Conservation (phyloP, 2,329 filamentous ascomycete species). For the Diaporthe helianthi region DNA sequence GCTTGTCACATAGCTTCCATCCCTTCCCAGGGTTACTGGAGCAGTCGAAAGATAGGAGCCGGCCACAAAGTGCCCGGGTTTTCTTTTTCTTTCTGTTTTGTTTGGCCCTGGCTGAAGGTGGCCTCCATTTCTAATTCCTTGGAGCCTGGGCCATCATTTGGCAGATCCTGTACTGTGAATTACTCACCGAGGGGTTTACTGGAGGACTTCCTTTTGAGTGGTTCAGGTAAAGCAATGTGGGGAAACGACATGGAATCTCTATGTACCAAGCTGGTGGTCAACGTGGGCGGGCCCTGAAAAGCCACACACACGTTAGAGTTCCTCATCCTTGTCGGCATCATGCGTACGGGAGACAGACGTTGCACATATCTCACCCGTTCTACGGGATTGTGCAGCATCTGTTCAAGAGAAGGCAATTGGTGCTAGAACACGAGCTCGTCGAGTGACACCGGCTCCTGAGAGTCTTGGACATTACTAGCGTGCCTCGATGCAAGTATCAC, state of each 20-base stretch:
- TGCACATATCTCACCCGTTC: neutral
- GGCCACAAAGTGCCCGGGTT: neutral
- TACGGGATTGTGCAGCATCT: slow-evolving; percentile 24
- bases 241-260: neutral
- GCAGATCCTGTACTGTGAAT: neutral
- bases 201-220: neutral
- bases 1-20: neutral
- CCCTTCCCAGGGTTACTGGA: neutral
- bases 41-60: neutral
- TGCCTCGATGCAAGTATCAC: neutral
- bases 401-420: neutral
- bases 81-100: neutral
- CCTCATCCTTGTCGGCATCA: neutral
- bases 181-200: neutral
- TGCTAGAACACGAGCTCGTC: neutral
- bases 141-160: neutral
- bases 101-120: neutral
- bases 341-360: neutral
- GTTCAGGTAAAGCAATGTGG: neutral
- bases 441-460: neutral
- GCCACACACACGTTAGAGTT: no score
- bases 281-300: neutral
- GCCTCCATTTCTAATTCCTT: neutral
- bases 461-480: neutral
- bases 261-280: neutral